Conservation (phyloP, 345 rosid genomes). For the Boechera retrofracta region DNA sequence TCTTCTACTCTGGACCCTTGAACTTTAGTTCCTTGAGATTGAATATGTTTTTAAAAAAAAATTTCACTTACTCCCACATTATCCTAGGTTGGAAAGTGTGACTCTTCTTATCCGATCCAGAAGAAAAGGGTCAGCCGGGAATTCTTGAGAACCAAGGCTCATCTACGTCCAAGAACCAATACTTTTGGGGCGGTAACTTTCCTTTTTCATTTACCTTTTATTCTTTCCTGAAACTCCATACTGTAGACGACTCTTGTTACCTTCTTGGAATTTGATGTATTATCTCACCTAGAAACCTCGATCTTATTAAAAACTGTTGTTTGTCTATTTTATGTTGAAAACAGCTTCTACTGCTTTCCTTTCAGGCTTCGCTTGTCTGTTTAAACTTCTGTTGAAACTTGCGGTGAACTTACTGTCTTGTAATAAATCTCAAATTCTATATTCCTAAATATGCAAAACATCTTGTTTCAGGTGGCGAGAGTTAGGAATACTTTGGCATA, state of each 20-base stretch:
- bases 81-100: slow-evolving; percentile 84
- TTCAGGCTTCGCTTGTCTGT: not conserved
- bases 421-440: not conserved
- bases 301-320: not conserved
- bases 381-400: not conserved
- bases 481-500: slow-evolving; percentile 93
- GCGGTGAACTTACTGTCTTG: not conserved
- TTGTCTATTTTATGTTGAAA: not conserved
- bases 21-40: not conserved
- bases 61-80: not conserved
- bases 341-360: not conserved
- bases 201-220: not conserved
- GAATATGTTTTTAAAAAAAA: no score
- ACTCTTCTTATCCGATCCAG: slow-evolving; percentile 89
- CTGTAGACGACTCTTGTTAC: not conserved
- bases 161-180: slow-evolving; percentile 95
- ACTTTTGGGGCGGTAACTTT: slow-evolving; percentile 84
- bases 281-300: not conserved
- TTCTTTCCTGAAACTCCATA: not conserved
- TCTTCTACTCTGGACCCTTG: not conserved
- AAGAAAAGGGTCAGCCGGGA: slow-evolving; percentile 95
- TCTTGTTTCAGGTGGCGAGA: slow-evolving; percentile 74
- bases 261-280: not conserved
- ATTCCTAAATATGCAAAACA: not conserved
- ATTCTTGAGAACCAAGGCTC: slow-evolving; percentile 94